Evolutionary conservation across 1,139 yeast genomes (phyloP).

Genomic region (Trichomonascaceae sp.): DNA sequence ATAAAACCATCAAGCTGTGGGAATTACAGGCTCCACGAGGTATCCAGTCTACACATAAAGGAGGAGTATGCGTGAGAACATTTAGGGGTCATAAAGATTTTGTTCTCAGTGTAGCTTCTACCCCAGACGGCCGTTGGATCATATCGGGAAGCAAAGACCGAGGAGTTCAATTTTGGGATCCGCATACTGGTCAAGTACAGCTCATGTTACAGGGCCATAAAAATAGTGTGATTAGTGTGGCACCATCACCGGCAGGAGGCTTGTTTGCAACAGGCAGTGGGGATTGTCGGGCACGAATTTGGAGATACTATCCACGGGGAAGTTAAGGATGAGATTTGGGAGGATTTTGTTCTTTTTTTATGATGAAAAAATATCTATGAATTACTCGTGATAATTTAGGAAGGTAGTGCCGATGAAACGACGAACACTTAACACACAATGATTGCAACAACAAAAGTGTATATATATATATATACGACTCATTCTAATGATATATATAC

Average conservation of each 20-base stretch:
- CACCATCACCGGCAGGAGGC: conserved; percentile 74
- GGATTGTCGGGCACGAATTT: conserved; percentile 94
- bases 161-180: conserved; percentile 97
- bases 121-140: conserved; percentile 89
- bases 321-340: not conserved
- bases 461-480: too few species aligned
- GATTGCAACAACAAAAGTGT: not conserved
- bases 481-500: not conserved
- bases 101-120: conserved; percentile 87
- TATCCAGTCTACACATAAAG: conserved; percentile 36
- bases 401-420: not conserved
- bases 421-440: not conserved
- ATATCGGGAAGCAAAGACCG: conserved; percentile 95
- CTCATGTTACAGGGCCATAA: conserved; percentile 96
- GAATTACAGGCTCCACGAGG: conserved; percentile 55
- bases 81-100: conserved; percentile 96
- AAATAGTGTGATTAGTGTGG: conserved; percentile 91
- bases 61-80: conserved; percentile 73
- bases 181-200: conserved; percentile 83
- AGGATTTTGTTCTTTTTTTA: not conserved
- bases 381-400: not conserved
- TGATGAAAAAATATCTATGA: not conserved
- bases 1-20: conserved; percentile 95
- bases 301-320: conserved; percentile 51
- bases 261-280: conserved; percentile 97